Base-by-base conservation (phyloP, 371 early-diverging fungal genomes). In the Cokeromyces recurvatus region DNA sequence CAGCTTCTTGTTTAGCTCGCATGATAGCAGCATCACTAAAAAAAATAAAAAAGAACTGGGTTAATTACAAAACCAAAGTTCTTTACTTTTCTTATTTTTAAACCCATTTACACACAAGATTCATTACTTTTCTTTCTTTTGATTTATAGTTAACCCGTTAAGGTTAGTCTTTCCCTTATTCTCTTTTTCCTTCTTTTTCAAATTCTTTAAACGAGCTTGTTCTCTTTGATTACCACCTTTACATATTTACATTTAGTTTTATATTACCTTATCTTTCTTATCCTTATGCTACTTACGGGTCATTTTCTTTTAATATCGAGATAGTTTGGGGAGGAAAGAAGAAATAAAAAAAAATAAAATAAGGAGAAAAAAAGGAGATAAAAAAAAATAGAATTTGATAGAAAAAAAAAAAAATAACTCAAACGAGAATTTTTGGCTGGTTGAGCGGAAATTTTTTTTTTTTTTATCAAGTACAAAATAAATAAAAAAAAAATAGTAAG, bases 211-310 rank as follows among this genome's bases (percentile, higher is more conserved):
- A 43, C 79, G 79, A 59, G 75, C 73, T 38, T 66, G 71, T 57
- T 79, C 79, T 62, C 79, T 70, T 53, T 79, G 79, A 45, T 79
- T 77, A 27, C 79, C 79, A 55, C 79, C 76, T 74, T 40, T 36
- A 44, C 32, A 48, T 11, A 29, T 8, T 8, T 29, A 8, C 11
- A 29, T 8, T 11, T 20, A 37, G 31, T 11, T 34, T 4, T 34
- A 11, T 9, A 34, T 14, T 34, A 4, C 35, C 15, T 15, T 34
- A 9, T 34, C n/a, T 34, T 34, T 34, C 4, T 11, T n/a, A 14
- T 34, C n/a, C 22, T 15, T 38, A 15, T 23, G 10, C 38, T 34
- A 53, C 46, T 53, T 53, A 53, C 53, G 53, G 38, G 53, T 40
- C 53, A 53, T 53, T 34, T 11, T 44, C 3, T 1, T 17, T 12